phyloP scores from a whole-genome alignment of 306 rosid species.

The Malus fusca region DNA sequence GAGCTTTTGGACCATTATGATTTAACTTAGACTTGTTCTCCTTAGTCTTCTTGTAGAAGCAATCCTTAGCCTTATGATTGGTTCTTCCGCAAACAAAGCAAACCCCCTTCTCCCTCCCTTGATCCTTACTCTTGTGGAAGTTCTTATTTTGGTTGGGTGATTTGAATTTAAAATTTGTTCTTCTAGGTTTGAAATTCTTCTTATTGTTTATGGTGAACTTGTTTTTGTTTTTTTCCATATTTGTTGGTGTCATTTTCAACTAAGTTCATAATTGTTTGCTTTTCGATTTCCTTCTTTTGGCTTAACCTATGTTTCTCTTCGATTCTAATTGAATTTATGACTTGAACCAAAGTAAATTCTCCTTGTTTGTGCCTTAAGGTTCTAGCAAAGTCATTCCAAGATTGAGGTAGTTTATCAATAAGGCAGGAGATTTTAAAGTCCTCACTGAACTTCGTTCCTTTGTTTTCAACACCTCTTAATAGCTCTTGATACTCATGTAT shows the following conservation, averaged over 20 bases:
- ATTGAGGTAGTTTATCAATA: too few relatives aligned
- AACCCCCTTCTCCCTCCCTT: background rate
- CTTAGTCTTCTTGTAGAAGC: background rate
- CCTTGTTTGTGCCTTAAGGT: background rate
- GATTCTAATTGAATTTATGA: background rate
- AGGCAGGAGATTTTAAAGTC: too few relatives aligned
- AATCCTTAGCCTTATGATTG: background rate
- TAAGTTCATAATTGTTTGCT: background rate
- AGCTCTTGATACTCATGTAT: background rate
- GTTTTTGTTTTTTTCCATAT: too few relatives aligned
- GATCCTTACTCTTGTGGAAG: background rate
- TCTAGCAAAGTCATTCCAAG: background rate
- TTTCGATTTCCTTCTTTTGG: background rate
- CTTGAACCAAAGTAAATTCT: background rate
- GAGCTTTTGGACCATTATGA: background rate
- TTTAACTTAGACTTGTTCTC: background rate
- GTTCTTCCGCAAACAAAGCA: background rate
- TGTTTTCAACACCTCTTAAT: background rate
- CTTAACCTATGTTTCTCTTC: background rate
- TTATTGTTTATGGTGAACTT: background rate
- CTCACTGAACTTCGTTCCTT: too few relatives aligned
- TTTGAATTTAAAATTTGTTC: background rate
- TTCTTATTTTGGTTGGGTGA: background rate
- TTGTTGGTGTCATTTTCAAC: background rate
- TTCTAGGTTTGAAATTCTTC: background rate